Evolutionary conservation across 2,329 filamentous ascomycete species (phyloP), one percentile per base, ranked within the genome.

Genomic region (Xylaria hypoxylon): DNA sequence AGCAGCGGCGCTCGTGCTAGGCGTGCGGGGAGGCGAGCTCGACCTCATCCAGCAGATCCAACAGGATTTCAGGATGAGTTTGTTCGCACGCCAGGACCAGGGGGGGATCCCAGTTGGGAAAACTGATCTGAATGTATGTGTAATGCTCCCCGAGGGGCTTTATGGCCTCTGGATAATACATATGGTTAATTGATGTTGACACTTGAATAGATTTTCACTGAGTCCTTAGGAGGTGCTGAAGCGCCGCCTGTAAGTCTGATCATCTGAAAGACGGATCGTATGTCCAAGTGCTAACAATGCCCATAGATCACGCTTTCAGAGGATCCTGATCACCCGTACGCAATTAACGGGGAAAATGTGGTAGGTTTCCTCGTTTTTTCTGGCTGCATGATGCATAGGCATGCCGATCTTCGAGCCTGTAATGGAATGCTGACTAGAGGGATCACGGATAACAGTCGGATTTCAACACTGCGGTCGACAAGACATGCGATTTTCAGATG

Each of bases 401-500:
- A 19, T 15, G 44, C 24, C 26, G n/a, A 10, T 8, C 24, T 31
- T 31, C 33, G 11, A 40, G 17, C 40, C n/a, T 53, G 40, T 26
- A 33, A 48, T 58, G 22, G 15, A 31, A 51, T 15, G 35, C 44
- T 57, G 52, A 59, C 50, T 31, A 5, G 33, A 47, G n/a, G 44
- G 59, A 57, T 45, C 26, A 33, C 24, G 28, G 24, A 19, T 3
- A 8, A 33, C 35, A 84, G 82, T 72, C 76, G 62, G 79, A 83
- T 72, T 85, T 81, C 71, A 35, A 71, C 26, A 76, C 78, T 10
- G 84, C 84, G 0, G 78, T 79, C 5, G 77, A 79, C 60, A 77
- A 82, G 24, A 78, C 81, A 1, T 86, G 84, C 75, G 82, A 84
- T 70, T 81, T 82, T 70, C 84, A 86, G 73, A 80, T 83, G 73